Evolutionary conservation across 2,329 filamentous ascomycete species (phyloP), one percentile per base, ranked within the genome.

Genomic region (Cladosporium sp.): DNA sequence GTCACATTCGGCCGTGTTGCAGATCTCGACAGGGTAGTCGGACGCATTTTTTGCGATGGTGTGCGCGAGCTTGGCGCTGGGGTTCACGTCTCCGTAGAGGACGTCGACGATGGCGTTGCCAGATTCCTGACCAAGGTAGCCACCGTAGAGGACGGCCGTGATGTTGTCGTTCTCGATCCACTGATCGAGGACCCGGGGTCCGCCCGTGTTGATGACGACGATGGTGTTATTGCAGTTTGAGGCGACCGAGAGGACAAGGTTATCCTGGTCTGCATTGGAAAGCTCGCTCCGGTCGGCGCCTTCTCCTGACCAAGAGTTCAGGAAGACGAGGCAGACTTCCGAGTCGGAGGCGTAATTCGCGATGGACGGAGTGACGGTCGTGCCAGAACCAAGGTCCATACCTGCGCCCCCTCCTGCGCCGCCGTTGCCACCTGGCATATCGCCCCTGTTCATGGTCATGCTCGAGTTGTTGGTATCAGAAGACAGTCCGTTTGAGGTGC

Each of bases 1-100:
- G 48, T 64, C 60, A 40, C 66, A 64, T 24, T 44, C 37, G 63
- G 69, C 70, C 0, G 67, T 68, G 51, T 69, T 59, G 55, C 71
- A 71, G 43, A 64, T 61, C 52, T 70, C 62, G 51, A 68, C 56
- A 24, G 43, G 49, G 45, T 65, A 64, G 40, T 66, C 63, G 7
- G 50, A 54, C 13, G 56, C 61, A 4, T 61, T 56, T 52, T 60
- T 64, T 8, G 61, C 63, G 34, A 66, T 61, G 4, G 62, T 64
- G 53, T 61, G 63, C 1, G 60, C 60, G 4, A 66, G 51, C 20
- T 59, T 58, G 11, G 62, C 62, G 8, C 58, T 64, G 1, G 67
- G 61, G 4, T 54, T 56, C 15, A 58, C 51, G 11, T 60, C 55
- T 11, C 63, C 63, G 50, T 64, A 65, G 3, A 66, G 53, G 6